Conservation (phyloP, 2,329 filamentous ascomycete species). For the Grosmannia huntii region DNA sequence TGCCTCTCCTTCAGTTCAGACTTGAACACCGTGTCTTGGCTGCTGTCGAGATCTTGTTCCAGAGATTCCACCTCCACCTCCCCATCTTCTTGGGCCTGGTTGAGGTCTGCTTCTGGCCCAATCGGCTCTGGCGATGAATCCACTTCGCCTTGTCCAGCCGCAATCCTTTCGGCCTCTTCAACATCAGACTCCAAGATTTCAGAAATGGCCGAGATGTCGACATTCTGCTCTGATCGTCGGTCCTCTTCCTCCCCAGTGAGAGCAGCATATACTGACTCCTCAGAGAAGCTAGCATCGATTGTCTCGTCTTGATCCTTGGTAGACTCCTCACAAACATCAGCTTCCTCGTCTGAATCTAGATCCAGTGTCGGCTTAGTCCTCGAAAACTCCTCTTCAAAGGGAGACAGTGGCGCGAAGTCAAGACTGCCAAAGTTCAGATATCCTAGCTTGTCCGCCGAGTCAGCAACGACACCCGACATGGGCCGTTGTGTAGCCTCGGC, state of each 20-base stretch:
- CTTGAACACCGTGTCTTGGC: neutral
- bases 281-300: neutral
- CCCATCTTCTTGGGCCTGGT: neutral
- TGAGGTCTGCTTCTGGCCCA: neutral
- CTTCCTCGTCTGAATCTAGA: conserved; percentile 2
- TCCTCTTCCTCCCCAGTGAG: neutral
- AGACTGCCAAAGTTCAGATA: neutral
- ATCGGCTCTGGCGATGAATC: neutral
- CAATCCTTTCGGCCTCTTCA: neutral
- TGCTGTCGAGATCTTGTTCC: neutral
- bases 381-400: conserved; percentile 3
- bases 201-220: neutral
- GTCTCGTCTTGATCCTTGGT: neutral
- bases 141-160: too few relatives aligned
- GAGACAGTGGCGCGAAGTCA: neutral
- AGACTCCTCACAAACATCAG: neutral
- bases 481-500: neutral
- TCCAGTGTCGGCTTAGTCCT: conserved; percentile 1
- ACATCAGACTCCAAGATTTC: neutral
- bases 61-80: neutral
- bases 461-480: neutral
- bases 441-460: neutral
- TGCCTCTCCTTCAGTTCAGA: neutral
- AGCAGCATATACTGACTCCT: neutral
- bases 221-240: neutral